Evolutionary conservation across 2,329 filamentous ascomycete species (phyloP).

Genomic region (Cryphonectria nitschkei): DNA sequence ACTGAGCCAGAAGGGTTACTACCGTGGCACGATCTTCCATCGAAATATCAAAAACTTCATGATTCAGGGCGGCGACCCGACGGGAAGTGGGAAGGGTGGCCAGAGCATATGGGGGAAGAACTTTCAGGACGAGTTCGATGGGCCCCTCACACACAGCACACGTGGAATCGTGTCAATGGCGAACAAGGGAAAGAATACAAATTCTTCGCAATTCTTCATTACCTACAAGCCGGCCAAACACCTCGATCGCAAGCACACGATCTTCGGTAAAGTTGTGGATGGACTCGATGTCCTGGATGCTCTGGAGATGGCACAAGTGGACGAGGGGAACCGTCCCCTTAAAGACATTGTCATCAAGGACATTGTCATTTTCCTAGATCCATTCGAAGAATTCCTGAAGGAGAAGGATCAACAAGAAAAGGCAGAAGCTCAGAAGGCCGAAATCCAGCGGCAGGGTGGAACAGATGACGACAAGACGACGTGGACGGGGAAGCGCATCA

Average conservation of each 20-base stretch:
- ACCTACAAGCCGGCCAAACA: constrained; percentile 84
- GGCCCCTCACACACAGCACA: constrained; percentile 79
- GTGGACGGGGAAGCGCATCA: constrained; percentile 93
- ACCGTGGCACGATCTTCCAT: constrained; percentile 82
- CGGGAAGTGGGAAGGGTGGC: constrained; percentile 89
- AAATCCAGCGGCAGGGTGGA: constrained; percentile 66
- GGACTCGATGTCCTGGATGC: constrained; percentile 71
- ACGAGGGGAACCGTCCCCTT: constrained; percentile 74
- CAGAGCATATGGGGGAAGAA: constrained; percentile 91
- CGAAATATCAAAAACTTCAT: constrained; percentile 96
- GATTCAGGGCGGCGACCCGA: constrained; percentile 96
- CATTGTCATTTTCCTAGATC: constrained; percentile 86
- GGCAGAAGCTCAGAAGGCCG: constrained; percentile 60
- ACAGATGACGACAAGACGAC: constrained; percentile 88
- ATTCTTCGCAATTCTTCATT: constrained; percentile 94
- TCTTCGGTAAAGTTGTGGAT: constrained; percentile 85
- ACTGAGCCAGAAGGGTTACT: constrained; percentile 87
- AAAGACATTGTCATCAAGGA: constrained; percentile 82
- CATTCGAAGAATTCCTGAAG: constrained; percentile 90
- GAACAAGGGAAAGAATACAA: constrained; percentile 98
- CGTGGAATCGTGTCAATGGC: constrained; percentile 90
- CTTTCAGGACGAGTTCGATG: constrained; percentile 92
- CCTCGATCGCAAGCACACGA: constrained; percentile 94
- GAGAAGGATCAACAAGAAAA: constrained; percentile 69
- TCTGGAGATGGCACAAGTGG: constrained; percentile 78